Base-by-base conservation (phyloP, 164 flowering plant species). In the Nymphaea colorata region DNA sequence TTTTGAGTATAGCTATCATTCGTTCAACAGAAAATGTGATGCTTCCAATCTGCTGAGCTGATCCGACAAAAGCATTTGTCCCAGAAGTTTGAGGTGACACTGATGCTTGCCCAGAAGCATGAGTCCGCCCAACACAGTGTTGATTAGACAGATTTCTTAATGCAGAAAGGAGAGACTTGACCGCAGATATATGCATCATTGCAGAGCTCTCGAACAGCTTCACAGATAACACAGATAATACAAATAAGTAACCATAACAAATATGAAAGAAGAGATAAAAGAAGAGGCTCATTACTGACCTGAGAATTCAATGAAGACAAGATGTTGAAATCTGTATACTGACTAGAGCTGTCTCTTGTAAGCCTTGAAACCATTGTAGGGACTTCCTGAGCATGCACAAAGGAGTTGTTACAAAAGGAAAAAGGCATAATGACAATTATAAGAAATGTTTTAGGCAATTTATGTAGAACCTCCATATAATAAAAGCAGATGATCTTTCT, bases 181-280 rank as follows among this genome's bases (percentile, higher is more conserved):
- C 93, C 3, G 99, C 91, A 71, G 96, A 88, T 75, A 89, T 76
- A 74, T 92, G 84, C 99, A 95, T 95, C 82, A 90, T 59, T 47
- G 85, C 94, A 8, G 99, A 91, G 87, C 99, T 92, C 81, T 92
- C 99, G 79, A 95, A 95, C 57, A 95, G 86, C 98, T 95, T 72
- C 67, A 17, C 76, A 73, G 71, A 72, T 43, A 59, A 8, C 6
- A 16, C 4, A 2, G 43, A n/a, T 17, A 0, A 64, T 0, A 7
- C n/a, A 15, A 16, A 5, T 25, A 25, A 6, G 41, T 25, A 61
- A 16, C 63, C 63, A 61, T 5, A 61, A 61, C 5, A 15, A 61
- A 61, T 16, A 25, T 25, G 41, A 6, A 6, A 5, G 41, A 61
- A 61, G 63, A 15, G 41, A 61, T 61, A 61, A 2, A 6, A n/a